A percentile compares a stretch with the other conserved stretches of the same genome.
These are phyloP conservation scores for Pachyrhizus erosus DNA, from an alignment of 306 rosid genomes.

Conservation along the genomic window DNA sequence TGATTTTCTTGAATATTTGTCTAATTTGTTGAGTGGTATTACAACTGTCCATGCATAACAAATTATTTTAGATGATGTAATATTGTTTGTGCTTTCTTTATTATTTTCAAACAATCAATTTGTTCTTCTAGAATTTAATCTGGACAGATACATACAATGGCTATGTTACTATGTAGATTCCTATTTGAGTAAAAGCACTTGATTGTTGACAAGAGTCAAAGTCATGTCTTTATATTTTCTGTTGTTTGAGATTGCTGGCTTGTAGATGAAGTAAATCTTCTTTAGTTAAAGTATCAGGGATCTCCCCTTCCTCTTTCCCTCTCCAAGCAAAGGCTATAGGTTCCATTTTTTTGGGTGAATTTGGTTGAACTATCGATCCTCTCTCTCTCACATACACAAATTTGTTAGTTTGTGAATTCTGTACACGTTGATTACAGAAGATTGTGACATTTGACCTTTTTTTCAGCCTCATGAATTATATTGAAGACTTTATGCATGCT, in stretches of 20 bases:
- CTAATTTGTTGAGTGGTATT: conserved; percentile 5
- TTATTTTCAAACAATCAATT: not conserved
- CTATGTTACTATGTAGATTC: not conserved
- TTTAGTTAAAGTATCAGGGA: not conserved
- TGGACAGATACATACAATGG: not conserved
- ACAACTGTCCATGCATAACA: not conserved
- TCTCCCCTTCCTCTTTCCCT: not conserved
- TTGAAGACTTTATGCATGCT: conserved; percentile 25
- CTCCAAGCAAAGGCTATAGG: not conserved
- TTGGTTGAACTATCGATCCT: conserved; percentile 15
- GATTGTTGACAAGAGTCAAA: conserved; percentile 11
- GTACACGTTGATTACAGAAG: not conserved
- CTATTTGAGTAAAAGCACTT: conserved; percentile 12
- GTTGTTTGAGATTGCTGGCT: conserved; percentile 26
- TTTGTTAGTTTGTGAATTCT: conserved; percentile 32
- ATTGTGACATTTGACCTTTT: conserved; percentile 5
- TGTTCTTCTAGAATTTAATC: conserved; percentile 8
- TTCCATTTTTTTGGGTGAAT: conserved; percentile 11
- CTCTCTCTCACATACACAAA: not conserved
- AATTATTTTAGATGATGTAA: conserved; percentile 4
- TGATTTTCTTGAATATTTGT: conserved; percentile 14
- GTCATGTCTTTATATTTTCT: conserved; percentile 14
- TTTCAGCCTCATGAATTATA: conserved; percentile 30
- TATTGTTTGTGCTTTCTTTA: conserved; percentile 12
- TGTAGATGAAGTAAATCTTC: conserved; percentile 21